Base-by-base conservation (phyloP, 257 asterid genomes). In the Henckelia pumila region DNA sequence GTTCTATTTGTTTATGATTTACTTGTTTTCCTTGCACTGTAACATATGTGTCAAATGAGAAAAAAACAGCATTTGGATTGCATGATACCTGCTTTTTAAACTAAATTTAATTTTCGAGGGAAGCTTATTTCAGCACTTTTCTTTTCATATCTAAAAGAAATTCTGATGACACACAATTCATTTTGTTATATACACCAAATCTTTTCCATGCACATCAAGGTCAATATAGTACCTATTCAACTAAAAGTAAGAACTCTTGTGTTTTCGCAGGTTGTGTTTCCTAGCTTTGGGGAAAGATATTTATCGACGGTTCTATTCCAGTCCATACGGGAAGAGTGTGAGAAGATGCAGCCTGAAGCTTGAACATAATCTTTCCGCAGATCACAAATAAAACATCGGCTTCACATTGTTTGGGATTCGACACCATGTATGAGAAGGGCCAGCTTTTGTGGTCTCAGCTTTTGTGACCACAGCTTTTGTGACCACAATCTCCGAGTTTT, bases 211-310 rank as follows among this genome's bases (percentile, higher is more conserved):
- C n/a, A 35, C 13, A 35, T 35, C 44, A 35, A 35, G 44, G 44
- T 35, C 13, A 35, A 35, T 35, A 35, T 35, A 35, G 8, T 30
- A 30, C 5, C 5, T 30, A 6, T 9, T 9, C 14, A 33, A 59
- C 57, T 71, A 9, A 66, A 30, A 28, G 53, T 33, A 33, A 66
- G 20, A 29, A 55, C 37, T 60, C 24, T 24, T 8, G 28, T 32
- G 30, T 57, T 57, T 21, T 76, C 74, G 83, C 35, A 90, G 97
- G 99, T 90, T 65, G 88, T 93, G 73, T 93, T 93, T 78, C 99
- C 99, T 17, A 93, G 99, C 84, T 90, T 85, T 50, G 97, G 97
- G 4, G 99, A 93, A 71, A 83, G 99, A 67, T 90, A 93, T 84
- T 69, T 93, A 50, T 93, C 99, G 26, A 82, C 97, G 0, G 77